Conservation (phyloP, 176 grass and related monocot species). For the Canna indica region DNA sequence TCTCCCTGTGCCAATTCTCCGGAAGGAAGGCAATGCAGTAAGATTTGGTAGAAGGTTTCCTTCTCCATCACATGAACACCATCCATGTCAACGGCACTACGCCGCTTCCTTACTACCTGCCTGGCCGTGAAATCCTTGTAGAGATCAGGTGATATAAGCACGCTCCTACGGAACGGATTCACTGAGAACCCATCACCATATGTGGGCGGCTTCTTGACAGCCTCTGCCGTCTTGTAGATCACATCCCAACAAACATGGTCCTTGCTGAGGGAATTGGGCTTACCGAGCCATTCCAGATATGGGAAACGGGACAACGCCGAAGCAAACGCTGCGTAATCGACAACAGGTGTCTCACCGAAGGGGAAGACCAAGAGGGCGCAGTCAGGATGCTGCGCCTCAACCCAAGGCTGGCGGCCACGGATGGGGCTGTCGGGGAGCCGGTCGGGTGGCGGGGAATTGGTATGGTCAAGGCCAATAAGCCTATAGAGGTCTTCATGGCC, state of each 20-base stretch:
- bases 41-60: conserved; percentile 70
- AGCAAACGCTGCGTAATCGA: conserved; percentile 49
- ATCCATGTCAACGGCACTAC: conserved; percentile 83
- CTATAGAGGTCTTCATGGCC: conserved; percentile 52
- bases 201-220: conserved; percentile 53
- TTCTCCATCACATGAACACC: conserved; percentile 48
- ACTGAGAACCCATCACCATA: conserved; percentile 31
- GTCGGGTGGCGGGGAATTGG: conserved; percentile 20
- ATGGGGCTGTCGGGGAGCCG: conserved; percentile 20
- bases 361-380: conserved; percentile 68
- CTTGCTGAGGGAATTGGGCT: conserved; percentile 58
- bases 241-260: conserved; percentile 87
- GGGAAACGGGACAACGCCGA: conserved; percentile 26
- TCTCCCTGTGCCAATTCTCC: conserved; percentile 36
- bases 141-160: conserved; percentile 27
- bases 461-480: conserved; percentile 38
- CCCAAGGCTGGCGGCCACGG: conserved; percentile 39
- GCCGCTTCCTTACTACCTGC: conserved; percentile 46
- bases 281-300: conserved; percentile 42
- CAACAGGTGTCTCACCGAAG: conserved; percentile 19
- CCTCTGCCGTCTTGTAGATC: conserved; percentile 63
- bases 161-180: conserved; percentile 34
- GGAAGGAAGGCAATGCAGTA: conserved; percentile 74
- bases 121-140: conserved; percentile 53
- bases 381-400: conserved; percentile 65